phyloP scores from a whole-genome alignment of 1,139 yeast species.

The Kodamaea anthophila region DNA sequence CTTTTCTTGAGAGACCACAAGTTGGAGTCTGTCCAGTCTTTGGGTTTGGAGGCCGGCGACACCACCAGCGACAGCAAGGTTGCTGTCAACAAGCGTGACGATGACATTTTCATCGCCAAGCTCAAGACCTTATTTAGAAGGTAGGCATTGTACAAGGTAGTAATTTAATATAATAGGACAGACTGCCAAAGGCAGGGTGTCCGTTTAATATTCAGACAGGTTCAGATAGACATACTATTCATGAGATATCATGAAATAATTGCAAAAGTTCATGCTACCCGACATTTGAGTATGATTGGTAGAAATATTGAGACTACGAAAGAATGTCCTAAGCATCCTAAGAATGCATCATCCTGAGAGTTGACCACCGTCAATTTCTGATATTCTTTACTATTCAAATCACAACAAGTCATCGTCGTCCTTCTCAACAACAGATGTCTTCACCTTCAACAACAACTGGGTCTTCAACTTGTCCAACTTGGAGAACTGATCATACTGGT shows the following conservation, averaged over 20 bases:
- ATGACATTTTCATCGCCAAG: slow-evolving; percentile 13
- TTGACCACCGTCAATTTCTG: no score
- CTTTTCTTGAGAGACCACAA: slow-evolving; percentile 52
- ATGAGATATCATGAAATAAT: no score
- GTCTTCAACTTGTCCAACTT: slow-evolving; percentile 92
- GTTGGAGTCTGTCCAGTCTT: slow-evolving; percentile 35
- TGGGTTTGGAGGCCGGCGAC: slow-evolving; percentile 22
- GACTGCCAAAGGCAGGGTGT: no score
- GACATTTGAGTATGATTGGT: no score
- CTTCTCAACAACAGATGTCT: slow-evolving; percentile 64
- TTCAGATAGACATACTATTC: no score
- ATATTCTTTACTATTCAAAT: background rate
- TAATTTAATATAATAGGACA: background rate
- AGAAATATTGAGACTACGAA: no score
- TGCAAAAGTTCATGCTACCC: no score
- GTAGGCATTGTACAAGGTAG: background rate
- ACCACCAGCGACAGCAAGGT: slow-evolving; percentile 28
- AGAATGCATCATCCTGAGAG: no score
- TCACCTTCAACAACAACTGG: slow-evolving; percentile 75
- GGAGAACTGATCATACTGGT: slow-evolving; percentile 80
- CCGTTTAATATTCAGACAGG: no score
- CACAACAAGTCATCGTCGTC: slow-evolving; percentile 53
- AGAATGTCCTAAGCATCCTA: no score
- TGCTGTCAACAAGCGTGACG: slow-evolving; percentile 37
- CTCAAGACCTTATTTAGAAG: slow-evolving; percentile 8